Evolutionary conservation across 2,329 filamentous ascomycete species (phyloP).

Genomic region (Penicillium sclerotiorum): DNA sequence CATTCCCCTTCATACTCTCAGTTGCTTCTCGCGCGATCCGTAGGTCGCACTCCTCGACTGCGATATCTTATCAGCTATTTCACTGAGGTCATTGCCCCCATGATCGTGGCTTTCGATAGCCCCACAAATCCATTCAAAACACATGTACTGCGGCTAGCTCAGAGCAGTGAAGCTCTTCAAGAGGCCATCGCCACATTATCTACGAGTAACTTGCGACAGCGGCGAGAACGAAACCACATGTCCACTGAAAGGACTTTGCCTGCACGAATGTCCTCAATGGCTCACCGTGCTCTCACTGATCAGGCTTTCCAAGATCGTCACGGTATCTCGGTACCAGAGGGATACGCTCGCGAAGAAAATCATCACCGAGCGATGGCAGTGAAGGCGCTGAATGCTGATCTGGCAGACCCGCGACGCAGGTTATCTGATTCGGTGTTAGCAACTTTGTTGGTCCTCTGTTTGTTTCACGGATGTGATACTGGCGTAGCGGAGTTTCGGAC

Average conservation of each 20-base stretch:
- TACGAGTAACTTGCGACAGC: slow-evolving; percentile 88
- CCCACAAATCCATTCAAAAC: slow-evolving; percentile 83
- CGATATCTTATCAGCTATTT: slow-evolving; percentile 93
- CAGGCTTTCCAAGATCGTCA: slow-evolving; percentile 38
- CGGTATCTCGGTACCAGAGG: slow-evolving; percentile 53
- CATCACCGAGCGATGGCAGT: slow-evolving; percentile 85
- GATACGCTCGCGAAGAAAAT: slow-evolving; percentile 74
- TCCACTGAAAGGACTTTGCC: slow-evolving; percentile 56
- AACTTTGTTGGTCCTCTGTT: slow-evolving; percentile 82
- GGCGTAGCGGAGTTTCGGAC: slow-evolving; percentile 92
- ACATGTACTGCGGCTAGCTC: slow-evolving; percentile 77
- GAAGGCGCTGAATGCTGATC: slow-evolving; percentile 77
- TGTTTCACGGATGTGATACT: slow-evolving; percentile 92
- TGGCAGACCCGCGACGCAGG: slow-evolving; percentile 74
- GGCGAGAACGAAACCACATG: slow-evolving; percentile 58
- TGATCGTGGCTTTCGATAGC: slow-evolving; percentile 87
- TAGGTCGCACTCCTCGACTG: slow-evolving; percentile 72
- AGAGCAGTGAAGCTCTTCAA: slow-evolving; percentile 78
- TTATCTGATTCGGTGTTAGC: slow-evolving; percentile 85
- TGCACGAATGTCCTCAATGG: slow-evolving; percentile 52
- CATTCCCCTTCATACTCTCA: slow-evolving; percentile 39
- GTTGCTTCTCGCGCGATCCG: slow-evolving; percentile 48
- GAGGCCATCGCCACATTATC: slow-evolving; percentile 89
- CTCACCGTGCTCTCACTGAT: slow-evolving; percentile 47
- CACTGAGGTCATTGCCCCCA: slow-evolving; percentile 86